A percentile compares a stretch with the other conserved stretches of the same genome.
phyloP scores from a whole-genome alignment of 148 eudicot genomes.

The Rhododendron kiyosumense region DNA sequence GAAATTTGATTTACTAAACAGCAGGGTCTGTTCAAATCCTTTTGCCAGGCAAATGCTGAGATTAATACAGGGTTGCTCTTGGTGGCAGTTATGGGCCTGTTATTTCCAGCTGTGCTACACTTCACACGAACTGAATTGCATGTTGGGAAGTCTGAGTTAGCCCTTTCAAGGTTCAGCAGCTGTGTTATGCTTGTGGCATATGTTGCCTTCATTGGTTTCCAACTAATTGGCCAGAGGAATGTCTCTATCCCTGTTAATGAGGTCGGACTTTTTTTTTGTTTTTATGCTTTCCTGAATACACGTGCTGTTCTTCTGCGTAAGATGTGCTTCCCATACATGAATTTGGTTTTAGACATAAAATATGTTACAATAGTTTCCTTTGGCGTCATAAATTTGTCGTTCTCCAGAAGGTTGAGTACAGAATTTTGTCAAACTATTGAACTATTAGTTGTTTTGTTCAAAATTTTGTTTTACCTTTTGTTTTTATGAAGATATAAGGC shows the following conservation, averaged over 20 bases:
- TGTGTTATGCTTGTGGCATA: conserved; percentile 42
- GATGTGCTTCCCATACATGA: not conserved
- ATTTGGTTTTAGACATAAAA: not conserved
- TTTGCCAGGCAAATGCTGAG: conserved; percentile 28
- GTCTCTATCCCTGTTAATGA: conserved; percentile 18
- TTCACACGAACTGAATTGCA: conserved; percentile 38
- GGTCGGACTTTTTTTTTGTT: conserved; percentile 6
- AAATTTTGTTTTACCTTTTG: not conserved
- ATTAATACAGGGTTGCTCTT: conserved; percentile 33
- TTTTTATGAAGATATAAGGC: not conserved
- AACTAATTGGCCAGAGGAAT: conserved; percentile 25
- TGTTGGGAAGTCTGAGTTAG: conserved; percentile 35
- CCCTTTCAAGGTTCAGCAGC: conserved; percentile 45
- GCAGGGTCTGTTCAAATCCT: not conserved
- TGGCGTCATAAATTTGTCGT: not conserved
- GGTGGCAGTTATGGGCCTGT: conserved; percentile 45
- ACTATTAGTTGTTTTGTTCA: not conserved
- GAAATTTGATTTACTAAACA: not conserved
- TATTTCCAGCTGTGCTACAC: conserved; percentile 40
- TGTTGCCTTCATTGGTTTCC: conserved; percentile 27
- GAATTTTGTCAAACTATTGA: not conserved
- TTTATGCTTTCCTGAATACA: not conserved
- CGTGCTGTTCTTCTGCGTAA: not conserved
- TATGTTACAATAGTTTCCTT: not conserved
- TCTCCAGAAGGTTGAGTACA: not conserved